Percentiles rank a stretch among this genome's conserved stretches.
phyloP scores from a whole-genome alignment of 2,329 filamentous ascomycete genomes.

The Fusarium sp. region DNA sequence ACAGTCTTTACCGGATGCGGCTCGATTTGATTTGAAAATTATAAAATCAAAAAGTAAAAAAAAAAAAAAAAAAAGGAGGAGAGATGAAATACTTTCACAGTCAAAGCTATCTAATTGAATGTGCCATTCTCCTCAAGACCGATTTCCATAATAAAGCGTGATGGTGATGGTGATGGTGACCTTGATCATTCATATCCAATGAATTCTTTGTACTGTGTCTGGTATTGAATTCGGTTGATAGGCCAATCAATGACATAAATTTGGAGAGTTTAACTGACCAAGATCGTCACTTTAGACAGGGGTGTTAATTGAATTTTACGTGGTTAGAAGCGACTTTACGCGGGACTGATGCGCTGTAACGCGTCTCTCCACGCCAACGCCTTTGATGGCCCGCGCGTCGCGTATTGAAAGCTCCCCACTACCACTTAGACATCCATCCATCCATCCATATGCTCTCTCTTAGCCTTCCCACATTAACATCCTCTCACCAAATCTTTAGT shows the following conservation, averaged over 20 bases:
- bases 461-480: constrained; percentile 4
- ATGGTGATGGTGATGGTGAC: not conserved
- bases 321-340: constrained; percentile 10
- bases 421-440: constrained; percentile 33
- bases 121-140: constrained; percentile 33
- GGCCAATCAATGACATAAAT: constrained; percentile 7
- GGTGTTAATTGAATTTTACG: constrained; percentile 10
- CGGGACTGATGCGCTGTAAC: constrained; percentile 39
- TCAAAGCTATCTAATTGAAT: constrained; percentile 41
- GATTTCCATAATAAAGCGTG: not conserved
- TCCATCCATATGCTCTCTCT: not conserved
- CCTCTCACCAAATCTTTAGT: constrained; percentile 3
- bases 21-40: constrained; percentile 3
- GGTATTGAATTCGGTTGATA: not conserved
- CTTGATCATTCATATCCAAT: not conserved
- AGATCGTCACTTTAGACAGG: constrained; percentile 3
- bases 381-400: constrained; percentile 45
- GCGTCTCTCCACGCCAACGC: constrained; percentile 44
- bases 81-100: constrained; percentile 34
- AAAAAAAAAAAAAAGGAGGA: constrained; percentile 20
- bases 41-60: constrained; percentile 9
- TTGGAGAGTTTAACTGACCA: not conserved
- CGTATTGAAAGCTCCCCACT: constrained; percentile 46
- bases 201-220: not conserved
- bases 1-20: constrained; percentile 33